These are phyloP conservation scores for Fusarium pilosicola DNA, from an alignment of 2,329 filamentous ascomycete species.

Conservation along the genomic window DNA sequence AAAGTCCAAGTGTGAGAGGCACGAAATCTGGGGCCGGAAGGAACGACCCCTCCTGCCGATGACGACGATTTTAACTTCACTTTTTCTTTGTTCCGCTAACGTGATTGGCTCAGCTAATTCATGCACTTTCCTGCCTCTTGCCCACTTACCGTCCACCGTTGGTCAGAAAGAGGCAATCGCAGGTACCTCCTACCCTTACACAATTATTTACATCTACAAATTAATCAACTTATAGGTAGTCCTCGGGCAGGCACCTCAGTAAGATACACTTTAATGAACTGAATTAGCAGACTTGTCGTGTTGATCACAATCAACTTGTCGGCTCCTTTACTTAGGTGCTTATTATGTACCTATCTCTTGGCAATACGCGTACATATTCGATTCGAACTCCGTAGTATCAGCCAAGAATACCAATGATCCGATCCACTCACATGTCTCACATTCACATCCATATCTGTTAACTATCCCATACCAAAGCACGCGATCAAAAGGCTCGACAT, in stretches of 20 bases:
- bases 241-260: not conserved
- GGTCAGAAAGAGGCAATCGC: not conserved
- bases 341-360: not conserved
- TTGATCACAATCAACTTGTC: not conserved
- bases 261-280: not conserved
- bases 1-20: slow-evolving; percentile 6
- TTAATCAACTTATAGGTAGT: too few relatives aligned
- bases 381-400: not conserved
- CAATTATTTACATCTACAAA: not conserved
- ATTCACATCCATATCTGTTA: not conserved
- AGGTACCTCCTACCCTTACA: not conserved
- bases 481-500: slow-evolving; percentile 3
- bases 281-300: not conserved
- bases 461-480: not conserved
- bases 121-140: not conserved
- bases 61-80: slow-evolving; percentile 14
- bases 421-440: slow-evolving; percentile 16
- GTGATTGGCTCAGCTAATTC: slow-evolving; percentile 10
- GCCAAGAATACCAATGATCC: slow-evolving; percentile 1
- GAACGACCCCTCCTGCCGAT: slow-evolving; percentile 15
- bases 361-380: not conserved
- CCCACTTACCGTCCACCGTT: not conserved
- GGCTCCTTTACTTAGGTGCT: not conserved
- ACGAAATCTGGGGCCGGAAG: slow-evolving; percentile 29
- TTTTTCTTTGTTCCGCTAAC: not conserved